Evolutionary conservation across 2,329 filamentous ascomycete genomes (phyloP).

Genomic region (Epichloe amarillans): DNA sequence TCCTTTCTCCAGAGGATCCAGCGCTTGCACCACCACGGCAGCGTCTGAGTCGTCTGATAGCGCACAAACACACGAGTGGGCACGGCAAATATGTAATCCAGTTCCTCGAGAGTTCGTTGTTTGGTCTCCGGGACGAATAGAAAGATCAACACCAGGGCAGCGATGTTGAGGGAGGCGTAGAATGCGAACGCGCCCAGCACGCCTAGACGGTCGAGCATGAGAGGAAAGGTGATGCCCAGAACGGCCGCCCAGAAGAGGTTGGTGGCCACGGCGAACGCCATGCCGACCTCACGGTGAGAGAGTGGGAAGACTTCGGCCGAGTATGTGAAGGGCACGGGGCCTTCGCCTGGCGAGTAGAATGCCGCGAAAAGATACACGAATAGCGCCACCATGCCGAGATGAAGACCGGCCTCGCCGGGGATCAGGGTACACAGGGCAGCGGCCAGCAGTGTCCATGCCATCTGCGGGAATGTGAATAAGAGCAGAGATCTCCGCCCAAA

Average conservation of each 20-base stretch:
- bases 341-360: conserved; percentile 42
- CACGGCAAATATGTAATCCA: conserved; percentile 49
- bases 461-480: conserved; percentile 28
- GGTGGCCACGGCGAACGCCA: conserved; percentile 56
- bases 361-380: conserved; percentile 44
- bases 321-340: conserved; percentile 55
- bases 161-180: conserved; percentile 41
- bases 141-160: conserved; percentile 43
- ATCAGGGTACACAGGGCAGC: conserved; percentile 39
- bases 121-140: conserved; percentile 47
- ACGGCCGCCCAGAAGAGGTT: conserved; percentile 49
- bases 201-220: conserved; percentile 33
- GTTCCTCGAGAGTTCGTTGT: conserved; percentile 36
- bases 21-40: conserved; percentile 49
- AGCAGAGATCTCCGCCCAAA: conserved; percentile 40
- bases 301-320: conserved; percentile 58
- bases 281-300: conserved; percentile 57
- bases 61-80: conserved; percentile 41
- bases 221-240: conserved; percentile 49
- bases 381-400: conserved; percentile 34
- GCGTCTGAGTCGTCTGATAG: conserved; percentile 41
- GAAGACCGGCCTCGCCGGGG: conserved; percentile 20
- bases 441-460: conserved; percentile 27
- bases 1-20: conserved; percentile 39
- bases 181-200: conserved; percentile 38